phyloP scores from a whole-genome alignment of 2,329 filamentous ascomycete species.

The Paraphaeosphaeria minitans region DNA sequence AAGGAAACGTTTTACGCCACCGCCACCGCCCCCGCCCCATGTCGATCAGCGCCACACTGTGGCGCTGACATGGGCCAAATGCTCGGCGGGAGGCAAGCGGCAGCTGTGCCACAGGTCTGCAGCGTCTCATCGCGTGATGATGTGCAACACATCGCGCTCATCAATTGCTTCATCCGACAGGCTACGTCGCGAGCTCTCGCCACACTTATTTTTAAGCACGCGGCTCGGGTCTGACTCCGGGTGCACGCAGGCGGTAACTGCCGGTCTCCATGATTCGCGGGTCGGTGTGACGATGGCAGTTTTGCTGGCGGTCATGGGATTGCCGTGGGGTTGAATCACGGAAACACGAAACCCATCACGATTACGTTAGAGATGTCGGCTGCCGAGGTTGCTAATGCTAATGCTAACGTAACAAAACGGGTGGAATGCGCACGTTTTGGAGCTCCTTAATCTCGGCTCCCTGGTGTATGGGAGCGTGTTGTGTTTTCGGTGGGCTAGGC shows the following conservation, averaged over 20 bases:
- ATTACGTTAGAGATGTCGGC: slow-evolving; percentile 29
- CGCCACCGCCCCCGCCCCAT: too few species aligned
- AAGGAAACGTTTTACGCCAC: slow-evolving; percentile 17
- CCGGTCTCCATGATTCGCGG: slow-evolving; percentile 9
- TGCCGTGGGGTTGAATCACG: slow-evolving; percentile 15
- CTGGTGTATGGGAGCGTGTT: slow-evolving; percentile 22
- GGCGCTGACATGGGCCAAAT: slow-evolving; percentile 15
- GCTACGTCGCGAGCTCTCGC: slow-evolving; percentile 27
- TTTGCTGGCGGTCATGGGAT: slow-evolving; percentile 6
- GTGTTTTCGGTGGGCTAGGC: slow-evolving; percentile 30
- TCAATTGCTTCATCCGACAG: slow-evolving; percentile 26
- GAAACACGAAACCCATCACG: slow-evolving; percentile 19
- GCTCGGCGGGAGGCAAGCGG: slow-evolving; percentile 6
- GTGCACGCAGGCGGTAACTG: slow-evolving; percentile 4
- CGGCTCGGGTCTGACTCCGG: slow-evolving; percentile 25
- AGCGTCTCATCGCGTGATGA: slow-evolving; percentile 36
- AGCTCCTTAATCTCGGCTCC: slow-evolving; percentile 48
- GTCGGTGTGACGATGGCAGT: slow-evolving; percentile 6
- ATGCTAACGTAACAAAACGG: slow-evolving; percentile 14
- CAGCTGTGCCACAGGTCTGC: slow-evolving; percentile 21
- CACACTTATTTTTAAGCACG: slow-evolving; percentile 41
- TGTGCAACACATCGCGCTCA: slow-evolving; percentile 26
- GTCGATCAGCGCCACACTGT: slow-evolving; percentile 21
- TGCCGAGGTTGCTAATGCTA: slow-evolving; percentile 4
- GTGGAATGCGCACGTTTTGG: slow-evolving; percentile 35